A percentile compares a stretch with the other conserved stretches of the same genome.
These are phyloP conservation scores for Apiotrichum sp. DNA, from an alignment of 1,284 basidiomycete genomes.

Conservation along the genomic window DNA sequence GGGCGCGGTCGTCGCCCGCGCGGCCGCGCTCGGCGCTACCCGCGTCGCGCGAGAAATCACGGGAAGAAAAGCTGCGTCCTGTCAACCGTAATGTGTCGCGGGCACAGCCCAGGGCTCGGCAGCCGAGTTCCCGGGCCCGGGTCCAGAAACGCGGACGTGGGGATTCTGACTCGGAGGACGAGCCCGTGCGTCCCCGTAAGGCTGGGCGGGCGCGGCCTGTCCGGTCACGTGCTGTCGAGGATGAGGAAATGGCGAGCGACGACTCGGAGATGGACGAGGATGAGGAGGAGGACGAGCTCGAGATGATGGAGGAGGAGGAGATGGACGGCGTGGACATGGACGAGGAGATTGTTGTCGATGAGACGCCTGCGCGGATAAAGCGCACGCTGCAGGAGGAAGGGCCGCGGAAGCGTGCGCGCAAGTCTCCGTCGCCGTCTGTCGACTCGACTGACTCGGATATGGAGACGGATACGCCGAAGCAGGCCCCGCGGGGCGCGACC, in stretches of 20 bases:
- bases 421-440: background rate
- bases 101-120: background rate
- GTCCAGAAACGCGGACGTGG: slow-evolving; percentile 8
- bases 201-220: background rate
- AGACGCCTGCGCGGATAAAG: background rate
- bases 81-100: background rate
- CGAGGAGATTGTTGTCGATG: slow-evolving; percentile 4
- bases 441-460: too few relatives aligned
- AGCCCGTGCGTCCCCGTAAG: background rate
- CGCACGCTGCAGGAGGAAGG: slow-evolving; percentile 8
- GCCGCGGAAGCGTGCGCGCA: slow-evolving; percentile 11
- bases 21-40: background rate
- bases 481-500: background rate
- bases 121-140: background rate
- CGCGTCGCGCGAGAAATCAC: background rate
- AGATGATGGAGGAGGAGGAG: slow-evolving; percentile 10
- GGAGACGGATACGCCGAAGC: background rate
- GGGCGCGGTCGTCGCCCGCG: background rate
- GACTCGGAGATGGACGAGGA: slow-evolving; percentile 3
- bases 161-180: slow-evolving; percentile 8
- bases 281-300: slow-evolving; percentile 1
- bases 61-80: too few relatives aligned
- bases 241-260: background rate
- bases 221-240: background rate
- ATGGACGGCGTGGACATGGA: slow-evolving; percentile 4